Conservation (phyloP, 192 early-diverging fungal genomes). For the Backusella luteola region DNA sequence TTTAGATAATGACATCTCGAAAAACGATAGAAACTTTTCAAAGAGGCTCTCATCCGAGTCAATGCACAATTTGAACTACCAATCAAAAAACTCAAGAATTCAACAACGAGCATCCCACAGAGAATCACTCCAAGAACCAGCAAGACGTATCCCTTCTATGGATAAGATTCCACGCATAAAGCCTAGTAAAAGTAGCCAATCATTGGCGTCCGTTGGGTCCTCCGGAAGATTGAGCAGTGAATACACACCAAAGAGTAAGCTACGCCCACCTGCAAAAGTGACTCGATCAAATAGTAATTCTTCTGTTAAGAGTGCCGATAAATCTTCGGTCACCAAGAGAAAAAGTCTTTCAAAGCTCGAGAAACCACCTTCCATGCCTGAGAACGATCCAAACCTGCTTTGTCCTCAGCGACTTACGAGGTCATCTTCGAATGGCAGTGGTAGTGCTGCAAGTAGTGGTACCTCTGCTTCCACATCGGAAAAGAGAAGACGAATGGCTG, state of each 20-base stretch:
- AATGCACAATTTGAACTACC: neutral
- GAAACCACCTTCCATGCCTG: neutral
- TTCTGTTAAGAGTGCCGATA: neutral
- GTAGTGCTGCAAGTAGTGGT: neutral
- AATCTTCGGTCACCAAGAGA: neutral
- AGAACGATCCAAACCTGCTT: neutral
- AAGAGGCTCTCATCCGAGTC: neutral
- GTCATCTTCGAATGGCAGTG: conserved; percentile 12
- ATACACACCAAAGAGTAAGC: neutral
- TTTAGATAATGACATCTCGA: neutral
- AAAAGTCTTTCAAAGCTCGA: neutral
- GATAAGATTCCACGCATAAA: neutral
- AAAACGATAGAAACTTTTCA: neutral
- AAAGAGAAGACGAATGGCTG: neutral
- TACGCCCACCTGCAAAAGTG: conserved; percentile 13
- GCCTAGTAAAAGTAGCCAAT: neutral
- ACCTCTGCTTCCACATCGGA: neutral
- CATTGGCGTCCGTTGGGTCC: neutral
- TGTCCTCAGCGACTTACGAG: neutral
- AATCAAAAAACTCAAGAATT: neutral
- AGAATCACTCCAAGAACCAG: neutral
- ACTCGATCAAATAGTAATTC: neutral
- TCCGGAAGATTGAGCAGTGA: neutral
- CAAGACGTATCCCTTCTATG: neutral
- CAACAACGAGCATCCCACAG: neutral